Percentiles rank a stretch among this genome's conserved stretches.
Conservation (phyloP, 2,329 filamentous ascomycete genomes). For the Penicillium sp. region DNA sequence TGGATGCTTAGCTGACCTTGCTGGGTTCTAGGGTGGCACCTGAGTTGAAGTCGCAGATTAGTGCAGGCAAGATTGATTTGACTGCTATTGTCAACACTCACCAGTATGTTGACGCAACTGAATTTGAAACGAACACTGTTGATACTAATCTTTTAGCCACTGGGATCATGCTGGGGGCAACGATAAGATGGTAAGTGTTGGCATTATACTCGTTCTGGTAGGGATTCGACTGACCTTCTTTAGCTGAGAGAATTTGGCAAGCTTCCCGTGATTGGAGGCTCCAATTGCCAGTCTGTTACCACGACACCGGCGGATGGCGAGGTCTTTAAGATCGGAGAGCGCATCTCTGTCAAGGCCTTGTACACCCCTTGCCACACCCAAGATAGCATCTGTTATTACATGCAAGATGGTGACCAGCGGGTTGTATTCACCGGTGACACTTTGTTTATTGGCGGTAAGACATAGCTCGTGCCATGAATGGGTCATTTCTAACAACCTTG, state of each 20-base stretch:
- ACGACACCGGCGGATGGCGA: slow-evolving; percentile 73
- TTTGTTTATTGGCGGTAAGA: slow-evolving; percentile 81
- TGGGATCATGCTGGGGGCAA: slow-evolving; percentile 95
- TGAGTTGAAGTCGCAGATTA: slow-evolving; percentile 70
- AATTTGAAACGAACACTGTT: neutral
- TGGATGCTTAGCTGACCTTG: neutral
- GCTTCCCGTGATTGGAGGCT: slow-evolving; percentile 81
- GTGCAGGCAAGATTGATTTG: slow-evolving; percentile 73
- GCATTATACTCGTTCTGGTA: neutral
- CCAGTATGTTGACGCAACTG: slow-evolving; percentile 63
- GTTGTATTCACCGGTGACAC: slow-evolving; percentile 96
- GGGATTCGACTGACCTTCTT: neutral
- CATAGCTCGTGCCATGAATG: neutral
- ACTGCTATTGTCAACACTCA: slow-evolving; percentile 94
- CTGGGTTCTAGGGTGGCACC: slow-evolving; percentile 57
- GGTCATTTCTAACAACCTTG: neutral
- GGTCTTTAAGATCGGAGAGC: slow-evolving; percentile 75
- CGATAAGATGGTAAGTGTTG: slow-evolving; percentile 64
- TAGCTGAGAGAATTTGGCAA: slow-evolving; percentile 60
- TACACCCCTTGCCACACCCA: slow-evolving; percentile 98
- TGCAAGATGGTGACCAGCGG: slow-evolving; percentile 72
- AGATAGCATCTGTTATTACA: slow-evolving; percentile 94
- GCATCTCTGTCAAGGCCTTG: slow-evolving; percentile 79
- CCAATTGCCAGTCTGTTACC: slow-evolving; percentile 78
- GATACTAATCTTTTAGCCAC: slow-evolving; percentile 59